A percentile compares a stretch with the other conserved stretches of the same genome.
Evolutionary conservation across 2,329 filamentous ascomycete species (phyloP).

Genomic region (Periconia sp.): DNA sequence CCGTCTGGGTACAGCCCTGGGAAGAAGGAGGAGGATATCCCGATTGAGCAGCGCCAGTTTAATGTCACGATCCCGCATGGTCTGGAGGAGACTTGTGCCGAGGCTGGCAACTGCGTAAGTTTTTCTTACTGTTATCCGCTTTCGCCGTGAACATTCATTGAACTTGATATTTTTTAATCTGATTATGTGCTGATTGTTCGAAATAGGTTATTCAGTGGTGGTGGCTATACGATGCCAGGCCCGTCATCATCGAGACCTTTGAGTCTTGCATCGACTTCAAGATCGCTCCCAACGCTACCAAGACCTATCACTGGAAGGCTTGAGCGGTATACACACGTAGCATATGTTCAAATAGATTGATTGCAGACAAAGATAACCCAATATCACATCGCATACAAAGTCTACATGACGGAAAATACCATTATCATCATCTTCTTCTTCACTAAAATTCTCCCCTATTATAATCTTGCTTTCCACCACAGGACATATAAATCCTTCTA

Average conservation of each 20-base stretch:
- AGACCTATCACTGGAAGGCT: background rate
- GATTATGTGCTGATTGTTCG: background rate
- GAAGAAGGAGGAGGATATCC: conserved; percentile 30
- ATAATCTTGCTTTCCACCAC: no score
- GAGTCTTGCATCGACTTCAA: conserved; percentile 63
- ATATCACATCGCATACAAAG: no score
- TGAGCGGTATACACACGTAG: background rate
- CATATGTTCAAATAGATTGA: no score
- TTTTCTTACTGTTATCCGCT: background rate
- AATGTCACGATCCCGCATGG: conserved; percentile 53
- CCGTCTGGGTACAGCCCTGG: conserved; percentile 34
- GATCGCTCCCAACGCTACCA: conserved; percentile 18
- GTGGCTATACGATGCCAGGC: conserved; percentile 50
- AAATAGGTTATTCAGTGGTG: conserved; percentile 28
- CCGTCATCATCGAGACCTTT: conserved; percentile 58
- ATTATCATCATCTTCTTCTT: no score
- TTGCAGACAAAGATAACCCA: no score
- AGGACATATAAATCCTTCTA: no score
- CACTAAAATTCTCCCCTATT: no score
- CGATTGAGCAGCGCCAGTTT: conserved; percentile 48
- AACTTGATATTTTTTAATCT: background rate
- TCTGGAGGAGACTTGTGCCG: conserved; percentile 46
- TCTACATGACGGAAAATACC: no score
- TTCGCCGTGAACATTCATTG: no score
- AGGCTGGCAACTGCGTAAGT: conserved; percentile 49